A percentile compares a stretch with the other conserved stretches of the same genome.
These are phyloP conservation scores for Thelonectria discophora DNA, from an alignment of 2,329 filamentous ascomycete genomes.

Conservation along the genomic window DNA sequence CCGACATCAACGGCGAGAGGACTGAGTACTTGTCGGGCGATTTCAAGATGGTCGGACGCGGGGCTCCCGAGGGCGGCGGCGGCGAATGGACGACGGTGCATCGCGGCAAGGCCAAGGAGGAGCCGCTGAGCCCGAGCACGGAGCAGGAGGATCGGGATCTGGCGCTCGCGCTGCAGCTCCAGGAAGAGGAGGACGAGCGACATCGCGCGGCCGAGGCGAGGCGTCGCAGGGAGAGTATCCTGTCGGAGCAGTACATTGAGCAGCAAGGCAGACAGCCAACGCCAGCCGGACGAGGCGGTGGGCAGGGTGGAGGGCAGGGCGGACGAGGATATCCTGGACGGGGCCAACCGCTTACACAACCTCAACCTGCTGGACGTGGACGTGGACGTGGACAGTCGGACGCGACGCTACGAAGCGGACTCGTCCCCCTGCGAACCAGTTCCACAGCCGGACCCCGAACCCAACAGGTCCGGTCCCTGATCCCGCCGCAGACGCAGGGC, in stretches of 20 bases:
- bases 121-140: conserved; percentile 52
- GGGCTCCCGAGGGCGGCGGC: conserved; percentile 42
- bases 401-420: conserved; percentile 17
- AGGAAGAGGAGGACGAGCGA: conserved; percentile 90
- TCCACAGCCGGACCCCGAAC: conserved; percentile 28
- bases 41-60: conserved; percentile 80
- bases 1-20: conserved; percentile 84
- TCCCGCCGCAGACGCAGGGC: conserved; percentile 49
- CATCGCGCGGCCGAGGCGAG: conserved; percentile 72
- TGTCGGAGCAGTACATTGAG: conserved; percentile 76
- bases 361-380: not conserved
- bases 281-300: conserved; percentile 13
- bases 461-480: conserved; percentile 52
- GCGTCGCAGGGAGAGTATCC: conserved; percentile 70
- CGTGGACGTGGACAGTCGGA: not conserved
- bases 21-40: conserved; percentile 90
- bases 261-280: conserved; percentile 60
- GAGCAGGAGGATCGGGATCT: conserved; percentile 86
- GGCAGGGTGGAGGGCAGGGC: too few species aligned
- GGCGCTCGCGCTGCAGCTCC: conserved; percentile 88
- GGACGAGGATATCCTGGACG: too few species aligned
- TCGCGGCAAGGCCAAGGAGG: conserved; percentile 42
- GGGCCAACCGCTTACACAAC: too few species aligned
- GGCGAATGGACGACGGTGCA: conserved; percentile 65
- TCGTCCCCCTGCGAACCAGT: conserved; percentile 37